Base-by-base conservation (phyloP, 805 yeast genomes). In the Torulaspora microellipsoides region DNA sequence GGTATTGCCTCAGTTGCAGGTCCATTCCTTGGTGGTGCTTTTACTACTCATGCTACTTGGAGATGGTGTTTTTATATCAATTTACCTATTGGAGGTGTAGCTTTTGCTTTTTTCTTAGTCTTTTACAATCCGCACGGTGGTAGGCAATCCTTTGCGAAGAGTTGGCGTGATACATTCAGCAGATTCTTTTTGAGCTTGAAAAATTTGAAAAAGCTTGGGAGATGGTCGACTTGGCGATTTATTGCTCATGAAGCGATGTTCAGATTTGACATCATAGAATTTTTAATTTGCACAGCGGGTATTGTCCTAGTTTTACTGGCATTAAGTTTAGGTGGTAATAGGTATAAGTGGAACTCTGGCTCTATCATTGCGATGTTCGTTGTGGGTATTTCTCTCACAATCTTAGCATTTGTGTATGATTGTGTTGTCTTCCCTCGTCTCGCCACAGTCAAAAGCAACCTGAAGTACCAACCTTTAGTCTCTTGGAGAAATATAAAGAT, bases 31-130 rank as follows among this genome's bases (percentile, higher is more conserved):
- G 88, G 87, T 11, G 88, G 88, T 27, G 81, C 79, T 0, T 75
- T 83, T 44, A 71, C 85, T 1, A 63, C 76, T 2, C 65, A 73
- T 40, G 77, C 72, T 4, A 65, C 77, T n/a, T 83, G 89, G 89
- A 69, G 89, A 54, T 82, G 89, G 87, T 78, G 86, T 54, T 84
- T 82, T 58, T 84, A 78, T 62, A 70, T 84, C 49, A 83, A 83
- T 59, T 59, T 84, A 30, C 86, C 88, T 2, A 61, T 81, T 29
- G 85, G 85, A 13, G 87, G 83, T 1, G 27, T 52, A 10, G 64
- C 62, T 5, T 35, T 53, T 15, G 32, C 46, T 3, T 14, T 55
- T 20, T 55, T 60, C 30, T 27, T 44, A 2, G 3, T 44, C 8
- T 46, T 51, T 30, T 55, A 57, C 42, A 52, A 52, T 31, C 58